phyloP scores from a whole-genome alignment of 1,284 basidiomycete species.

The Pseudozyma hubeiensis region DNA sequence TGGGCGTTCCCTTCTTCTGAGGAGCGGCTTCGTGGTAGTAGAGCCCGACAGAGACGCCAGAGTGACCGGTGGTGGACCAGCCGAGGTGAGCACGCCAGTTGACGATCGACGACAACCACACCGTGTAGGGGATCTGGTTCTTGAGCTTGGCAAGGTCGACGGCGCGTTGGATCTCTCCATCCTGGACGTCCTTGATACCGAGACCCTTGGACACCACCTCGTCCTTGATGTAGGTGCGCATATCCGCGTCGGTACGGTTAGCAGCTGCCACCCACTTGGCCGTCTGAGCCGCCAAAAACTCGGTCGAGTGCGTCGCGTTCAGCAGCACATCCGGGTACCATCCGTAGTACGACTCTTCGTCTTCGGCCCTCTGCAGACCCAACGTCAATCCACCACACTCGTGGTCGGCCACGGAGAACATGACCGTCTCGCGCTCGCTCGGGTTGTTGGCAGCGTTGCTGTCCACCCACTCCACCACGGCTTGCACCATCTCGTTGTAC shows the following conservation, averaged over 20 bases:
- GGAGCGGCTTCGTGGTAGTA: slow-evolving; percentile 52
- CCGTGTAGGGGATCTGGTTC: slow-evolving; percentile 44
- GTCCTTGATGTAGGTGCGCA: slow-evolving; percentile 47
- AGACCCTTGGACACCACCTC: slow-evolving; percentile 46
- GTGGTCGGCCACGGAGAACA: slow-evolving; percentile 65
- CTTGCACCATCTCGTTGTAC: slow-evolving; percentile 57
- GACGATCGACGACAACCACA: slow-evolving; percentile 47
- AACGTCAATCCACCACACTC: slow-evolving; percentile 66
- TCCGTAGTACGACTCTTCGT: slow-evolving; percentile 45
- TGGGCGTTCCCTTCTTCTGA: slow-evolving; percentile 19
- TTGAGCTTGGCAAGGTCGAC: slow-evolving; percentile 43
- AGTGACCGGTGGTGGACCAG: slow-evolving; percentile 57
- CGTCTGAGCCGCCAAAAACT: slow-evolving; percentile 52
- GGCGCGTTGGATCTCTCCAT: slow-evolving; percentile 49
- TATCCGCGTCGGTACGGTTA: slow-evolving; percentile 57
- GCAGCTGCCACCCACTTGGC: slow-evolving; percentile 51
- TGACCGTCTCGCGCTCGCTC: slow-evolving; percentile 50
- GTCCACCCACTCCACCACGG: slow-evolving; percentile 56
- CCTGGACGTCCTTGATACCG: slow-evolving; percentile 50
- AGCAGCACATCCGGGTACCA: slow-evolving; percentile 63
- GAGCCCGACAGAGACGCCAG: slow-evolving; percentile 52
- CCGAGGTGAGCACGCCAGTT: slow-evolving; percentile 60
- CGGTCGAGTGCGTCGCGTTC: slow-evolving; percentile 61
- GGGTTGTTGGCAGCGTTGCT: slow-evolving; percentile 39
- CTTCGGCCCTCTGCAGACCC: slow-evolving; percentile 50